These are phyloP conservation scores for Fusarium newnesense DNA, from an alignment of 2,329 filamentous ascomycete genomes.

Conservation along the genomic window DNA sequence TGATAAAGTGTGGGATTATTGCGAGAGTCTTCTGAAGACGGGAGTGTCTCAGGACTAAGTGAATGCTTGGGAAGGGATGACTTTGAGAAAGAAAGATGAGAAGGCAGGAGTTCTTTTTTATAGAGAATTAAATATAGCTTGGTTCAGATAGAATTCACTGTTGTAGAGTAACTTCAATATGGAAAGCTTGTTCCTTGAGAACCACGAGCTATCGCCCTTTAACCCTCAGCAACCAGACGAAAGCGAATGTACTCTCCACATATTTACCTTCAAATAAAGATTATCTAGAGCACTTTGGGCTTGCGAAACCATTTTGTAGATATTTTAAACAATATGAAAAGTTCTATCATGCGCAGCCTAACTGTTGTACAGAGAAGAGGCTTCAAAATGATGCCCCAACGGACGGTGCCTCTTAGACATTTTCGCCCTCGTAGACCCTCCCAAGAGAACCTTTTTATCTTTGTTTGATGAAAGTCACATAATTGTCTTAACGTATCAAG, in stretches of 20 bases:
- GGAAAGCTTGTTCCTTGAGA: neutral
- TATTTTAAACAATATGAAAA: too few relatives aligned
- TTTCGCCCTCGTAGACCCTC: too few relatives aligned
- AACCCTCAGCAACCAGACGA: neutral
- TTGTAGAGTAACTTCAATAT: neutral
- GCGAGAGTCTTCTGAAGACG: neutral
- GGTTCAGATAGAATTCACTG: neutral
- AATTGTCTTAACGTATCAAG: too few relatives aligned
- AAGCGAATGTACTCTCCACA: neutral
- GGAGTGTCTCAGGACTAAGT: neutral
- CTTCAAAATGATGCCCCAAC: neutral
- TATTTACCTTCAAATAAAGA: neutral
- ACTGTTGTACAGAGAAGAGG: neutral
- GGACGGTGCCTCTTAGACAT: too few relatives aligned
- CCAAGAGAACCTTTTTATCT: neutral
- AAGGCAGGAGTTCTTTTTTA: neutral
- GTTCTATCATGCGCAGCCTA: neutral
- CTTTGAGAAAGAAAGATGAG: neutral
- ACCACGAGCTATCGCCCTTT: neutral
- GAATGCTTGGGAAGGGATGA: too few relatives aligned
- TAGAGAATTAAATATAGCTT: neutral
- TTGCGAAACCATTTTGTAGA: neutral
- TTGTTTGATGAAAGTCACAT: too few relatives aligned
- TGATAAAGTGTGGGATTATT: neutral
- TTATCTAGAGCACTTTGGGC: rapidly evolving